Evolutionary conservation across 257 asterid genomes (phyloP), one percentile per base, ranked within the genome.

Genomic region (Thymus quinquecostatus): DNA sequence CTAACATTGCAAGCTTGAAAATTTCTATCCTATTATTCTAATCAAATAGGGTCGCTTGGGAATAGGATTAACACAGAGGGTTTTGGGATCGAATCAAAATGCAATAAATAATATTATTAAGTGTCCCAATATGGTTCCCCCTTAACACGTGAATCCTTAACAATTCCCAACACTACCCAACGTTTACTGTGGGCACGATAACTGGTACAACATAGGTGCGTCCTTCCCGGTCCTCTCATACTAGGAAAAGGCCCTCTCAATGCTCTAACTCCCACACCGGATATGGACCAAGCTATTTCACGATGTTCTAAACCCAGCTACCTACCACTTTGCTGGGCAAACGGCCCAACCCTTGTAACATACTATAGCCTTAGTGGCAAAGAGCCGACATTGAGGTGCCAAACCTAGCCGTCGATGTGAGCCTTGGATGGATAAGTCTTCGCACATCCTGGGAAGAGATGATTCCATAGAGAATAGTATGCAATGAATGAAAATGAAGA

Each of bases 191-290:
- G 21, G 21, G 21, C 21, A 21, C 21, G 21, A 38, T 56, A 56
- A 56, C 40, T 29, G 36, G 38, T 56, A 56, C 40, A 56, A 6
- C 8, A 56, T 13, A 56, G 62, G 40, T 56, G 62, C n/a, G 40
- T 56, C 62, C 62, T 56, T 56, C 62, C 62, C 2, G 13, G 6
- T 56, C 62, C 62, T 56, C 40, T 56, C 62, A 8, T 56, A 28
- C 40, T 28, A 21, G 34, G 60, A 12, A 27, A 54, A 54, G 0
- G 11, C 7, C 4, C 60, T 27, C 34, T 27, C 60, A 21, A 54
- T 21, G 34, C 34, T 27, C 34, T 13, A 49, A 34, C 49, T 1
- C 49, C 49, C 10, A 5, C 10, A 49, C 21, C 54, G 14, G 54
- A 49, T 49, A 45, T 49, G 21, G 54, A 49, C 54, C 54, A 21